Evolutionary conservation across 176 grass and related monocot species (phyloP), one percentile per base, ranked within the genome.

Genomic region (Oryza rufipogon): DNA sequence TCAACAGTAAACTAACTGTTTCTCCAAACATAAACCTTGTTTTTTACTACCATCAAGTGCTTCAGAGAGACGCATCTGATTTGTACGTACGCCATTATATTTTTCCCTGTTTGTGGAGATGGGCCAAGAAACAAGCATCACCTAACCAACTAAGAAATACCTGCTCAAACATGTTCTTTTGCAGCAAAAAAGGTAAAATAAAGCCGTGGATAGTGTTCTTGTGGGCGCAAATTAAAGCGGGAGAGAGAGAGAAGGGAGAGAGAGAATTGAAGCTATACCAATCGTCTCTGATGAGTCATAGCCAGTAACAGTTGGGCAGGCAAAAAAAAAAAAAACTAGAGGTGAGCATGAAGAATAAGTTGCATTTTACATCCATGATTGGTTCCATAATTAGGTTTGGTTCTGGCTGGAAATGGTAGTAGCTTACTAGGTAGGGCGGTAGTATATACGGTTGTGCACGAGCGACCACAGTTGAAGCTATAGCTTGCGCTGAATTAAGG

Each of bases 181-280:
- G 25, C 6, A 41, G 54, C 39, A 34, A 83, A 72, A 83, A 72
- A 13, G 34, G 15, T 9, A 10, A 10, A 5, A 34, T 49, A 84
- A 81, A 77, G 88, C 7, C 56, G n/a, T n/a, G 13, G 78, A 66
- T 77, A 89, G 88, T 90, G 83, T 90, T 90, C 17, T 58, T 86
- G 88, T 90, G 83, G 88, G 73, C 78, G 78, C 88, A 66, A 41
- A 22, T 1, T 32, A 20, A 34, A 15, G 66, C 1, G 8, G 19
- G 65, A 54, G 19, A 14, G 67, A 33, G 15, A 15, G 46, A 17
- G 13, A 41, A n/a, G 8, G 19, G 65, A 54, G 19, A 14, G 16
- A 12, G 5, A 17, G 20, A 41, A 12, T 25, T 16, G 41, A 48
- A 26, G 13, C 38, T 66, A 66, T 42, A 61, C 13, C 66, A n/a